Conservation (phyloP, 805 yeast species). For the Suhomyces faveliae region DNA sequence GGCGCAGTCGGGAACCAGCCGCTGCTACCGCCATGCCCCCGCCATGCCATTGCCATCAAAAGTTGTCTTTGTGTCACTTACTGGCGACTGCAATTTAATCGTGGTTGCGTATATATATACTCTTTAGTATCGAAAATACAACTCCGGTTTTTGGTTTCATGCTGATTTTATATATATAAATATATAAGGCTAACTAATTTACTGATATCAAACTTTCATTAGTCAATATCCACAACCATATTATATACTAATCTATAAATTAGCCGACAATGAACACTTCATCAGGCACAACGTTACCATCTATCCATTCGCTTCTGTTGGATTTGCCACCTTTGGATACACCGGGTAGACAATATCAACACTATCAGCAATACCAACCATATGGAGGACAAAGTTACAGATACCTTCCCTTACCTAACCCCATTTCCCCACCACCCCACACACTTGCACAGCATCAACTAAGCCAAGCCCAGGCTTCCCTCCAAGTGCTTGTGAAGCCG, state of each 20-base stretch:
- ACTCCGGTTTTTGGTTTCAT: background rate
- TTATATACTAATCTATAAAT: background rate
- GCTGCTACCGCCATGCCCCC: conserved; percentile 4
- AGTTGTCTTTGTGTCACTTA: background rate
- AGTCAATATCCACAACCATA: background rate
- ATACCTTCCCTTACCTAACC: conserved; percentile 1
- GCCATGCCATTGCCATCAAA: conserved; percentile 2
- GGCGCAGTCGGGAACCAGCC: conserved; percentile 4
- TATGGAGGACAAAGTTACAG: background rate
- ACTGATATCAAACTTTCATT: background rate
- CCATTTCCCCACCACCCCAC: background rate
- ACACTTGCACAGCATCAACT: background rate
- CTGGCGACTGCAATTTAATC: conserved; percentile 1
- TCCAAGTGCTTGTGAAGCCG: background rate
- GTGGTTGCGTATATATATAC: conserved; percentile 4
- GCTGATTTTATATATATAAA: background rate
- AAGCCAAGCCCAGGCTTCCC: background rate
- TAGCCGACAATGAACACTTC: conserved; percentile 3
- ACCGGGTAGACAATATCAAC: background rate
- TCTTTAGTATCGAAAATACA: background rate
- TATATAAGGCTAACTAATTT: background rate
- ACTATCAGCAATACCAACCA: conserved; percentile 2
- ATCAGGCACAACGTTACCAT: conserved; percentile 24
- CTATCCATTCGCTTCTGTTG: conserved; percentile 34
- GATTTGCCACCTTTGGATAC: conserved; percentile 25